A percentile compares a stretch with the other conserved stretches of the same genome.
Conservation (phyloP, 1,284 basidiomycete genomes). For the Mycena sp. region DNA sequence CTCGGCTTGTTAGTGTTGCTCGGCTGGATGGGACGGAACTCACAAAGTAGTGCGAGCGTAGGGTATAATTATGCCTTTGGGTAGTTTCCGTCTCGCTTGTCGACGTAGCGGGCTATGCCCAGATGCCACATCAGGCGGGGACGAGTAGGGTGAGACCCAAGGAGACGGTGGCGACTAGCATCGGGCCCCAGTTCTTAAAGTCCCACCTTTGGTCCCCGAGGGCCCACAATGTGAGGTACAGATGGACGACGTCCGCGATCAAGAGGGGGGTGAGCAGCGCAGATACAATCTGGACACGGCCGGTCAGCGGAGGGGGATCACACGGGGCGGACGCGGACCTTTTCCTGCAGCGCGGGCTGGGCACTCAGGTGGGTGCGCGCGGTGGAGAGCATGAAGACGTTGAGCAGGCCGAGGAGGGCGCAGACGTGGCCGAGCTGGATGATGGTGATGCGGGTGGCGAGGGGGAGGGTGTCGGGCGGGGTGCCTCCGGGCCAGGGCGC, state of each 20-base stretch:
- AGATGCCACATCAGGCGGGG: constrained; percentile 77
- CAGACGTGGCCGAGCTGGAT: constrained; percentile 80
- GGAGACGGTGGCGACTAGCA: constrained; percentile 73
- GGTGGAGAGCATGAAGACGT: constrained; percentile 70
- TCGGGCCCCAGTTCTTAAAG: constrained; percentile 66
- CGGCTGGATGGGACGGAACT: background rate
- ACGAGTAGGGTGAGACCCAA: constrained; percentile 71
- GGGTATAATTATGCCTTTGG: constrained; percentile 20
- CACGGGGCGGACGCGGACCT: constrained; percentile 3
- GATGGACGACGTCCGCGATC: constrained; percentile 71
- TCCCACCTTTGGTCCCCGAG: constrained; percentile 73
- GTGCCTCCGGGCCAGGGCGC: constrained; percentile 69
- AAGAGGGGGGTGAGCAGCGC: constrained; percentile 73
- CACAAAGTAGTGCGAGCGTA: background rate
- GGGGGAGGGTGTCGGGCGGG: constrained; percentile 59
- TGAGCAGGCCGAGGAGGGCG: constrained; percentile 74
- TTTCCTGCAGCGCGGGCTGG: constrained; percentile 57
- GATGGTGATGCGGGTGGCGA: constrained; percentile 70
- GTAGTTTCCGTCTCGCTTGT: constrained; percentile 61
- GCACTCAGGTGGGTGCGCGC: constrained; percentile 65
- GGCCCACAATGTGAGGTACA: constrained; percentile 75
- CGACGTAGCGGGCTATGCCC: constrained; percentile 76
- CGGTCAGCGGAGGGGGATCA: background rate
- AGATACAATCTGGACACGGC: constrained; percentile 69
- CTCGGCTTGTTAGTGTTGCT: background rate